Conservation (phyloP, 345 rosid species). For the Garcia nutans region DNA sequence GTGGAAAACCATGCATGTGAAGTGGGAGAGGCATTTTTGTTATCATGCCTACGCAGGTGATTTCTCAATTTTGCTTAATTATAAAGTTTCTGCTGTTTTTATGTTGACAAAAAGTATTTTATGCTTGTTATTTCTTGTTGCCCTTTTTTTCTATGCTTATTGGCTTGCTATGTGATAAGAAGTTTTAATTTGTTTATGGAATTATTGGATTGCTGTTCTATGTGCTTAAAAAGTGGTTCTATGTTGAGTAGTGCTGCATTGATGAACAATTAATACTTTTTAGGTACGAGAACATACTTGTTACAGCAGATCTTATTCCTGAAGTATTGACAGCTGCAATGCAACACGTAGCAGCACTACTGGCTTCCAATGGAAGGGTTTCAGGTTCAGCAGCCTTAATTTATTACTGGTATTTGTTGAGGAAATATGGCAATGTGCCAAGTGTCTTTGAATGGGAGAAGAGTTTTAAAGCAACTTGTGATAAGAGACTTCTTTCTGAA, state of each 20-base stretch:
- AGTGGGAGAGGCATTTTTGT: slow-evolving; percentile 75
- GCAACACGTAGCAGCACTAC: slow-evolving; percentile 57
- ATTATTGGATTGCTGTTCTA: neutral
- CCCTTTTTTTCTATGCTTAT: neutral
- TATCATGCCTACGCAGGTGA: slow-evolving; percentile 85
- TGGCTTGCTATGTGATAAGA: neutral
- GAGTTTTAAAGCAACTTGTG: slow-evolving; percentile 61
- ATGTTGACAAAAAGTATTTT: neutral
- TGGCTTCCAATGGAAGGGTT: slow-evolving; percentile 66
- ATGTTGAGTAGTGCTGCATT: neutral
- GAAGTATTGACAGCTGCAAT: slow-evolving; percentile 71
- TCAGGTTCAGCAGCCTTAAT: slow-evolving; percentile 62
- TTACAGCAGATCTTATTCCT: slow-evolving; percentile 84
- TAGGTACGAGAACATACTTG: slow-evolving; percentile 82
- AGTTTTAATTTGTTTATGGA: neutral
- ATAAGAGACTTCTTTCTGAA: slow-evolving; percentile 83
- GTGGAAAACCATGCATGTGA: slow-evolving; percentile 66
- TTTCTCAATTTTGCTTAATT: slow-evolving; percentile 8
- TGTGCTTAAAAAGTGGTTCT: neutral
- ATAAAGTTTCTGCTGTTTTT: neutral
- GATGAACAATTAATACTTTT: neutral
- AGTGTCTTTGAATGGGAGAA: slow-evolving; percentile 93
- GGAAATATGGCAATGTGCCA: slow-evolving; percentile 66
- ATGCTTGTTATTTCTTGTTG: neutral
- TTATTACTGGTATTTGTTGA: slow-evolving; percentile 76